phyloP scores from a whole-genome alignment of 148 eudicot species.

The Cornus controversa region DNA sequence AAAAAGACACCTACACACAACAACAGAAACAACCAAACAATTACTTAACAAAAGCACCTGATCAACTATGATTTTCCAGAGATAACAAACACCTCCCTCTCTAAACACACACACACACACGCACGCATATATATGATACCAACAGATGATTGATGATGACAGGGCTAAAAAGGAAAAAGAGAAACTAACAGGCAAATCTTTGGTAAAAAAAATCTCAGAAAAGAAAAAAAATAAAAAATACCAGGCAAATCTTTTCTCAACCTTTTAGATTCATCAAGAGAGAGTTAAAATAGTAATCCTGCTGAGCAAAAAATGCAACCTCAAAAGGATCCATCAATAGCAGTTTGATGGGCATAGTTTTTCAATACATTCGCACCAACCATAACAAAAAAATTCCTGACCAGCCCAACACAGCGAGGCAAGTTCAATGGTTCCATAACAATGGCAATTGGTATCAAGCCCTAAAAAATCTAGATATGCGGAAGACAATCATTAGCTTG shows the following conservation, averaged over 20 bases:
- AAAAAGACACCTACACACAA: no score
- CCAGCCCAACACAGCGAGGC: neutral
- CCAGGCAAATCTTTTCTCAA: no score
- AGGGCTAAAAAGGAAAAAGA: no score
- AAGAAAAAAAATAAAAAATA: neutral
- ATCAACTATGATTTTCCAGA: no score
- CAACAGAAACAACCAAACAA: no score
- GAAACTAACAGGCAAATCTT: no score
- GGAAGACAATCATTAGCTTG: neutral
- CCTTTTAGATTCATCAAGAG: neutral
- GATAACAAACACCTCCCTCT: no score
- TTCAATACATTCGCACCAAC: constrained; percentile 1
- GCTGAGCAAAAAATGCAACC: neutral
- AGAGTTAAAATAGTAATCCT: neutral
- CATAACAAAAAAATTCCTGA: neutral
- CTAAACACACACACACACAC: no score
- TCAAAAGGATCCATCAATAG: neutral
- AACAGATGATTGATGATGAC: no score
- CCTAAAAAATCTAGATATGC: constrained; percentile 2
- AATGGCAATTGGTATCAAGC: neutral
- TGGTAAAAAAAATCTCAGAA: no score
- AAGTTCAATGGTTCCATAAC: neutral
- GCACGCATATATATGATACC: no score
- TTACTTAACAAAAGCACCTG: no score
- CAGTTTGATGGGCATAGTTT: constrained; percentile 1